These are phyloP conservation scores for Guadua angustifolia DNA, from an alignment of 176 grass and related monocot species.

Conservation along the genomic window DNA sequence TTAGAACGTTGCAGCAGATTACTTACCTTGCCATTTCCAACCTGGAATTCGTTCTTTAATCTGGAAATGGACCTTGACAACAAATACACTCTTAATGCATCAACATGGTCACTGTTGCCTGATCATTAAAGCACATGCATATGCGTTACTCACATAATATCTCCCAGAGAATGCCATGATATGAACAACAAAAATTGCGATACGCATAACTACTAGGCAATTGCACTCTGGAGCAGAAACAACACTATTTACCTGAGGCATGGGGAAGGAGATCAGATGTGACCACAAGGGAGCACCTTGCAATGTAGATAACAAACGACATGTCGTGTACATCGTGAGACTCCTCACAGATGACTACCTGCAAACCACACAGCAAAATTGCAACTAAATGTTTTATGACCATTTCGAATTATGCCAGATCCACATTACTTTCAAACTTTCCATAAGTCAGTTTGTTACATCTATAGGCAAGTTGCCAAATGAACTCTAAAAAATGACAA, in stretches of 20 bases:
- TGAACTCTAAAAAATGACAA: slow-evolving; percentile 8
- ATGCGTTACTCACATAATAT: slow-evolving; percentile 33
- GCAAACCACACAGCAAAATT: slow-evolving; percentile 36
- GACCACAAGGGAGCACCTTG: slow-evolving; percentile 41
- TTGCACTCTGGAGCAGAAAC: slow-evolving; percentile 12
- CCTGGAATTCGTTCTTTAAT: slow-evolving; percentile 74
- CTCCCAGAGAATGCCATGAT: background rate
- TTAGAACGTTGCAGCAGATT: background rate
- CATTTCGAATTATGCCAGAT: slow-evolving; percentile 20
- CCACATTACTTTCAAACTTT: background rate
- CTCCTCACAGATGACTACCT: slow-evolving; percentile 68
- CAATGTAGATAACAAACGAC: slow-evolving; percentile 66
- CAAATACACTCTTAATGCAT: slow-evolving; percentile 67
- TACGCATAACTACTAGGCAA: slow-evolving; percentile 1
- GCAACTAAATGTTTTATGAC: background rate
- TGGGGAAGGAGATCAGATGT: slow-evolving; percentile 59
- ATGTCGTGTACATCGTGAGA: slow-evolving; percentile 55
- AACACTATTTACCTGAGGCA: slow-evolving; percentile 51
- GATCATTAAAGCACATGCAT: slow-evolving; percentile 30
- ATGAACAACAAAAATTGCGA: slow-evolving; percentile 5
- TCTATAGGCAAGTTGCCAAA: background rate
- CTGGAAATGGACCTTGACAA: slow-evolving; percentile 70
- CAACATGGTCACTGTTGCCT: slow-evolving; percentile 72
- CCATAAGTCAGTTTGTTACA: background rate
- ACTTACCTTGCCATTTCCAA: slow-evolving; percentile 78